These are phyloP conservation scores for Mucor sp. DNA, from an alignment of 371 early-diverging fungal genomes.

Conservation along the genomic window DNA sequence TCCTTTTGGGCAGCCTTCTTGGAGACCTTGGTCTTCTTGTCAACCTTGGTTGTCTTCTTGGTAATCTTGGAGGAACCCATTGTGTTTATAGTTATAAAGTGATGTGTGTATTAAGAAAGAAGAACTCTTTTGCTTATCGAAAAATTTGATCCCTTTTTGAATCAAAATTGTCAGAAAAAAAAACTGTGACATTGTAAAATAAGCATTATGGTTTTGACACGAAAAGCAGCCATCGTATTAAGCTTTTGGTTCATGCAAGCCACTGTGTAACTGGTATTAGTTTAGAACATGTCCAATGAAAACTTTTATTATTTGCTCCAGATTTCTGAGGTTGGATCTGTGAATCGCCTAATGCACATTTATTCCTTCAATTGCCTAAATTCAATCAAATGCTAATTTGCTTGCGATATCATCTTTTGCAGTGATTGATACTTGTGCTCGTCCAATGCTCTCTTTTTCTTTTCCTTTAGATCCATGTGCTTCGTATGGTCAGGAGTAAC, in stretches of 20 bases:
- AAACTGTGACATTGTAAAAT: slow-evolving; percentile 1
- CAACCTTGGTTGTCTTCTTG: slow-evolving; percentile 16
- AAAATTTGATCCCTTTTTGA: background rate
- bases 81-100: background rate
- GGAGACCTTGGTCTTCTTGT: slow-evolving; percentile 12
- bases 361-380: background rate
- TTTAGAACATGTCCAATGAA: background rate
- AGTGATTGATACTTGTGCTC: background rate
- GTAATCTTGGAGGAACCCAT: slow-evolving; percentile 18
- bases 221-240: slow-evolving; percentile 6
- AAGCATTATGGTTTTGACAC: background rate
- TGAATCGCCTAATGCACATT: background rate
- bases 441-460: too few species aligned
- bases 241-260: slow-evolving; percentile 3
- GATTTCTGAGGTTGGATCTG: background rate
- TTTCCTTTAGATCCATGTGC: too few species aligned
- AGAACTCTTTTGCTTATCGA: background rate
- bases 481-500: too few species aligned
- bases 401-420: background rate
- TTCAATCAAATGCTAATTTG: background rate
- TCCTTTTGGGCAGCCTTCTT: slow-evolving; percentile 9
- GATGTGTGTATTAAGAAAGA: background rate
- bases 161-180: background rate
- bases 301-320: background rate
- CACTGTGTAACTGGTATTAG: background rate